These are phyloP conservation scores for Dryadomyces sulphureus DNA, from an alignment of 2,329 filamentous ascomycete genomes.

Conservation along the genomic window DNA sequence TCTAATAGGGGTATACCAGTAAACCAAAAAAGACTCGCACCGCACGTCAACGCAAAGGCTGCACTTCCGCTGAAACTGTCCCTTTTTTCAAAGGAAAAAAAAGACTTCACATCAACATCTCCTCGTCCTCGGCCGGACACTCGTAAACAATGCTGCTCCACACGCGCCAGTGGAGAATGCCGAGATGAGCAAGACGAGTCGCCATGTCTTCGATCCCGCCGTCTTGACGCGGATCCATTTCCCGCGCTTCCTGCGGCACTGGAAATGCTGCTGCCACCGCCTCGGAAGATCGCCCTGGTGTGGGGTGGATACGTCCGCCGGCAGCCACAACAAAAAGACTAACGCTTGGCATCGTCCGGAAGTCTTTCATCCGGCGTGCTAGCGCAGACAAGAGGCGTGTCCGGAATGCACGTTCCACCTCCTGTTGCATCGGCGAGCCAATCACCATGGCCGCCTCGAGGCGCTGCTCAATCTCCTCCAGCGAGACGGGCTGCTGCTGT, in stretches of 20 bases:
- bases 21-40: not conserved
- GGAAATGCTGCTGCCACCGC: conserved; percentile 7
- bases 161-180: conserved; percentile 77
- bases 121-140: not conserved
- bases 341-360: conserved; percentile 35
- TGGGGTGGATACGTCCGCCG: conserved; percentile 26
- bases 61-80: too few relatives aligned
- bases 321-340: conserved; percentile 41
- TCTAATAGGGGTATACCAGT: not conserved
- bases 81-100: not conserved
- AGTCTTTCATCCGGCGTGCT: conserved; percentile 34
- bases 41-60: too few relatives aligned
- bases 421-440: conserved; percentile 13
- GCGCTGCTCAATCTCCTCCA: conserved; percentile 7
- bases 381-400: conserved; percentile 33
- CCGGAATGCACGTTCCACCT: conserved; percentile 35
- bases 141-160: conserved; percentile 65
- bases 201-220: conserved; percentile 52
- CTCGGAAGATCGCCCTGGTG: conserved; percentile 16
- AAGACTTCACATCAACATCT: not conserved
- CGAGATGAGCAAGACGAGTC: conserved; percentile 66
- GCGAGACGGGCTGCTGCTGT: not conserved
- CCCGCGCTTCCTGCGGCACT: not conserved
- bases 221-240: conserved; percentile 26
- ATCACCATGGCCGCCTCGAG: conserved; percentile 5